These are phyloP conservation scores for Trichomonas tenax DNA, from an alignment of 208 protist species.

Conservation along the genomic window DNA sequence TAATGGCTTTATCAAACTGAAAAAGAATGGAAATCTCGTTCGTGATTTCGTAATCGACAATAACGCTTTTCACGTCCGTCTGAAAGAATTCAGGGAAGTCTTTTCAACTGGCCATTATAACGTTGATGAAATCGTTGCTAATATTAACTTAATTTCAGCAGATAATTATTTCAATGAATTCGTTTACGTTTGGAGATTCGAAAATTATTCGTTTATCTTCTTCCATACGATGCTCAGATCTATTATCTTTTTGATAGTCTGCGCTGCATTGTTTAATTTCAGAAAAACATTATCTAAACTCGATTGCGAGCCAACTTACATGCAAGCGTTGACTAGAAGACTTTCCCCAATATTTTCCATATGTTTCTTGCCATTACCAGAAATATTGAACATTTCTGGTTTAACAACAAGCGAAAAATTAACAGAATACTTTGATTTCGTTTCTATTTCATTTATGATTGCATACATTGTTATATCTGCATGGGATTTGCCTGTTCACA, in stretches of 20 bases:
- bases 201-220: neutral
- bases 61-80: neutral
- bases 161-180: neutral
- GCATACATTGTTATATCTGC: neutral
- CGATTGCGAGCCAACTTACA: neutral
- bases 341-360: neutral
- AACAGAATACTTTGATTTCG: neutral
- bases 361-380: neutral
- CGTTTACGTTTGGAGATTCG: neutral
- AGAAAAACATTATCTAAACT: neutral
- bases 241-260: neutral
- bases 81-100: neutral
- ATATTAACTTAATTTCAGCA: neutral
- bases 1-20: neutral
- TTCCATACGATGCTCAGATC: neutral
- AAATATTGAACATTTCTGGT: neutral
- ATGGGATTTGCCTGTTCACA: neutral
- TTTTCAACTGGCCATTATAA: neutral
- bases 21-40: neutral
- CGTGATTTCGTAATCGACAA: neutral
- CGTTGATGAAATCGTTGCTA: neutral
- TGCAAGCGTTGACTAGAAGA: neutral
- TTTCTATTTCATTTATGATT: neutral
- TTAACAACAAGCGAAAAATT: neutral
- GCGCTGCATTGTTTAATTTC: neutral